Conservation (phyloP, 305 asterid genomes). For the Andrographis paniculata region DNA sequence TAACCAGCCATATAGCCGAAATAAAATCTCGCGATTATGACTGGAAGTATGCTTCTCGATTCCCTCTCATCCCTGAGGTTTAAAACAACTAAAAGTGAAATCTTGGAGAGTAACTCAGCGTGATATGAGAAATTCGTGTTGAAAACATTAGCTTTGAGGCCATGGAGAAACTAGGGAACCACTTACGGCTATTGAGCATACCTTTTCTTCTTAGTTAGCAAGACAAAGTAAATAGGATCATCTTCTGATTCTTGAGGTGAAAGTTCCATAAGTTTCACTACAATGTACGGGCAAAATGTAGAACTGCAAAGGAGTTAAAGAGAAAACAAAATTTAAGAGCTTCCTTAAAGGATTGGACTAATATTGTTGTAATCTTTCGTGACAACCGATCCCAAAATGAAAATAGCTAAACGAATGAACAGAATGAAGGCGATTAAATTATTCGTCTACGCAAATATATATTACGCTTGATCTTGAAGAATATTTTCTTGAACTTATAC, state of each 20-base stretch:
- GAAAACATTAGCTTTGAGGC: not conserved
- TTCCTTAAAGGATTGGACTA: too few species aligned
- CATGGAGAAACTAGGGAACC: not conserved
- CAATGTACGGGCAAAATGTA: slow-evolving; percentile 55
- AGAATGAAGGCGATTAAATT: too few species aligned
- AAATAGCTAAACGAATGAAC: too few species aligned
- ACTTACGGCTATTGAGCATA: not conserved
- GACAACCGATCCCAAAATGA: too few species aligned
- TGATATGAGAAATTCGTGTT: too few species aligned
- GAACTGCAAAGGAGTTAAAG: slow-evolving; percentile 68
- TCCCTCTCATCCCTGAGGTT: slow-evolving; percentile 37
- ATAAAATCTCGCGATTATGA: slow-evolving; percentile 38
- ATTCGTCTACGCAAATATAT: too few species aligned
- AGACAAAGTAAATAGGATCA: slow-evolving; percentile 68
- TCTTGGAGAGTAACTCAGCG: too few species aligned
- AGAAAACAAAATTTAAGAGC: not conserved
- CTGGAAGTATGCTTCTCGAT: slow-evolving; percentile 35
- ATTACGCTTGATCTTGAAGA: not conserved
- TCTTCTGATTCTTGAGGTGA: slow-evolving; percentile 47
- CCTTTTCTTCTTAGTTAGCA: slow-evolving; percentile 46
- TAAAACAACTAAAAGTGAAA: too few species aligned
- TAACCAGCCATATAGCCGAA: slow-evolving; percentile 51
- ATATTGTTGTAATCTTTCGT: too few species aligned
- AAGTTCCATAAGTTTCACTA: slow-evolving; percentile 29
- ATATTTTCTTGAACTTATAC: too few species aligned